Percentiles rank a stretch among this genome's conserved stretches.
Evolutionary conservation across 2,329 filamentous ascomycete genomes (phyloP).

Genomic region (Clonostachys sp.): DNA sequence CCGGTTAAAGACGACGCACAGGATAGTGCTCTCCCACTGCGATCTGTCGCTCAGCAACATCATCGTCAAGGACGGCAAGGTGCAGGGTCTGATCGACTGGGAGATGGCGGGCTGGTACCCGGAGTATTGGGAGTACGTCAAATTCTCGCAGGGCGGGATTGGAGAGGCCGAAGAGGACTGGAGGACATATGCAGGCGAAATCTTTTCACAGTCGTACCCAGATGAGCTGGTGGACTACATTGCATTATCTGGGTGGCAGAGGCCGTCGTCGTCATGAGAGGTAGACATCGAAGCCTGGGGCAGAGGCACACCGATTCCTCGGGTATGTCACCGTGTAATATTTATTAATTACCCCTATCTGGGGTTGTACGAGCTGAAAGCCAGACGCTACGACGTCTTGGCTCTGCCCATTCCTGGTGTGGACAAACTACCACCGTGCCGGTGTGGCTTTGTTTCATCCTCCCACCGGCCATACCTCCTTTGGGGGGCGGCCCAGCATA

Average conservation of each 20-base stretch:
- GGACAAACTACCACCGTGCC: no score
- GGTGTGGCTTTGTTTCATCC: no score
- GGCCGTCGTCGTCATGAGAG: conserved; percentile 5
- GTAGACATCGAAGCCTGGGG: conserved; percentile 1
- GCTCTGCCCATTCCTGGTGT: no score
- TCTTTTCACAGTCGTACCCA: conserved; percentile 14
- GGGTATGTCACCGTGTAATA: no score
- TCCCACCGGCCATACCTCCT: no score
- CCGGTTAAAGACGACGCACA: conserved; percentile 15
- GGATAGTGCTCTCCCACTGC: conserved; percentile 42
- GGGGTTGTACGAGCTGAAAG: no score
- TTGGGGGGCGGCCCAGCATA: no score
- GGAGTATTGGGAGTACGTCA: conserved; percentile 14
- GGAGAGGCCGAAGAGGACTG: conserved; percentile 8
- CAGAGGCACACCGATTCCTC: not conserved
- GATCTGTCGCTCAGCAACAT: conserved; percentile 43
- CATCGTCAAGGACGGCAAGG: conserved; percentile 23
- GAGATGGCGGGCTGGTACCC: conserved; percentile 5
- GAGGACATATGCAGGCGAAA: conserved; percentile 12
- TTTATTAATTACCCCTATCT: no score
- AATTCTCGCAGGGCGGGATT: conserved; percentile 17
- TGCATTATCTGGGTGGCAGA: conserved; percentile 12
- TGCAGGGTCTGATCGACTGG: conserved; percentile 4
- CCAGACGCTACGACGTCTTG: no score
- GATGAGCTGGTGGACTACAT: conserved; percentile 16